Base-by-base conservation (phyloP, 495 filamentous ascomycete species). In the Acidomyces sp. region DNA sequence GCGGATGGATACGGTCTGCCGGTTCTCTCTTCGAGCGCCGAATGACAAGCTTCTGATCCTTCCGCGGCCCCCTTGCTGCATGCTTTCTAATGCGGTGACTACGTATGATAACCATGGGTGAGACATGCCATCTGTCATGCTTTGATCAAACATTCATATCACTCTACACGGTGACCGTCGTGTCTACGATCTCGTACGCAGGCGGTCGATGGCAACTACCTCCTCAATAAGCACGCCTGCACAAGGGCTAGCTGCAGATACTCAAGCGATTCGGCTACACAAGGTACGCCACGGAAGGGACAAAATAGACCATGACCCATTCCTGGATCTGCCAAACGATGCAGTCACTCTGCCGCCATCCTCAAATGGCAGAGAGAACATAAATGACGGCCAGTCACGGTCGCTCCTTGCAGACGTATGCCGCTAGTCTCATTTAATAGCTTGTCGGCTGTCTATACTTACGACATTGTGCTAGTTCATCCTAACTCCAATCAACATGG, bases 401-500 rank as follows among this genome's bases (percentile, higher is more conserved):
- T 44, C 47, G 13, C 16, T 41, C 12, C 30, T 50, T 6, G 37
- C 31, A 9, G 42, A 50, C 37, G 47, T 50, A 37, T 15, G 45
- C 37, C 11, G 16, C 20, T n/a, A 13, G n/a, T n/a, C n/a, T 30
- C 4, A 20, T 34, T 20, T 1, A 3, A 25, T 21, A 11, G 19
- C 37, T 29, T 1, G 19, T 24, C 10, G 23, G 32, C 22, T 9
- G 18, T 10, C 24, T 15, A 17, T 30, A 2, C 39, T 42, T 17
- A 40, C 19, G 38, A 17, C 37, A n/a, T 16, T 23, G 35, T 16
- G 22, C 0, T 28, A 62, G 51, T 27, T 59, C 19, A 39, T 62
- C 17, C 22, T 57, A 9, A 49, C 54, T 3, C 60, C 60, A 18
- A 22, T 62, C 18, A 48, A 51, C 28, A 53, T 59, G 40, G 48